Evolutionary conservation across 2,329 filamentous ascomycete species (phyloP).

Genomic region (Botrytis fragariae): DNA sequence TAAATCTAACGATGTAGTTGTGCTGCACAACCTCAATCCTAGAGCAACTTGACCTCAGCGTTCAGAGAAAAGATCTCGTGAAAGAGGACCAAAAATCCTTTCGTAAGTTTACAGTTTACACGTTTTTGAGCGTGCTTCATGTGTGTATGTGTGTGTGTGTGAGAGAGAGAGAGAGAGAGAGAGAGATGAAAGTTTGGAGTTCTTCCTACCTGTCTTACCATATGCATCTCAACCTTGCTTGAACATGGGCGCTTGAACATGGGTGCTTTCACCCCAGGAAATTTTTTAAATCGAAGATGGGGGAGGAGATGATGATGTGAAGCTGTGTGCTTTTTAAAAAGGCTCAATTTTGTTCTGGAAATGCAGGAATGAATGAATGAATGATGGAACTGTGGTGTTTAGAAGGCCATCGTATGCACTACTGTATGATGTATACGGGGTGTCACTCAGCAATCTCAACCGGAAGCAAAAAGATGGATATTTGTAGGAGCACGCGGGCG

Average conservation of each 20-base stretch:
- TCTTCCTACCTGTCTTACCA: neutral
- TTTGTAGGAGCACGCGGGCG: fast-evolving
- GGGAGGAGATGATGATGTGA: neutral
- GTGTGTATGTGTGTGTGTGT: too few relatives aligned
- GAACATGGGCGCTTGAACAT: neutral
- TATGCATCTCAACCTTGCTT: neutral
- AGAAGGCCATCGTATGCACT: neutral
- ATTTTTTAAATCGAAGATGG: too few relatives aligned
- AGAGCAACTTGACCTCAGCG: neutral
- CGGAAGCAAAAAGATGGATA: neutral
- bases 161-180: too few relatives aligned
- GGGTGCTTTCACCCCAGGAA: too few relatives aligned
- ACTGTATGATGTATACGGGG: neutral
- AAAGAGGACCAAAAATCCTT: neutral
- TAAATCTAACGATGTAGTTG: neutral
- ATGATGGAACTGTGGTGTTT: neutral
- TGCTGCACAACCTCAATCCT: neutral
- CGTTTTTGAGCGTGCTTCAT: neutral
- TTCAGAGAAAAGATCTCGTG: fast-evolving
- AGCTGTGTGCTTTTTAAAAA: neutral
- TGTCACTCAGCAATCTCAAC: too few relatives aligned
- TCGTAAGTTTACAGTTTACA: neutral
- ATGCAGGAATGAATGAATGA: neutral
- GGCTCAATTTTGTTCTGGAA: fast-evolving
- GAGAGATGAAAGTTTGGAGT: neutral